phyloP scores from a whole-genome alignment of 257 asterid species.

The Schizonepeta tenuifolia region DNA sequence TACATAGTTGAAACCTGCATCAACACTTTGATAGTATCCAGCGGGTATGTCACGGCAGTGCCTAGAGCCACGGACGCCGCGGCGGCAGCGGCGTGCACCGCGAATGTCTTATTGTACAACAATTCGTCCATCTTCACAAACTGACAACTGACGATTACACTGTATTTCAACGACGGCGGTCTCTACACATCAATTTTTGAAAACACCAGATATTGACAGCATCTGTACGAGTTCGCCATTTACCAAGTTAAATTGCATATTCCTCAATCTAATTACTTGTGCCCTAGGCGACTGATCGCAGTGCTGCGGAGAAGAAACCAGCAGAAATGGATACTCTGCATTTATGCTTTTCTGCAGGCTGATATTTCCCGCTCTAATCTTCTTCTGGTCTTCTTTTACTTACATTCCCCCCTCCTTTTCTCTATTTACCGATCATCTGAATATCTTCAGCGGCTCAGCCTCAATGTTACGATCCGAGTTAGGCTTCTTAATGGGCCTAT shows the following conservation, averaged over 20 bases:
- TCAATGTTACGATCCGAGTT: background rate
- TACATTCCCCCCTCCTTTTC: background rate
- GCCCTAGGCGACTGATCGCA: constrained; percentile 26
- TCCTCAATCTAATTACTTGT: constrained; percentile 5
- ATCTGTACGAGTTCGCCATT: background rate
- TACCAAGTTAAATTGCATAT: background rate
- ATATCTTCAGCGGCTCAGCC: background rate
- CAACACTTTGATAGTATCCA: constrained; percentile 83
- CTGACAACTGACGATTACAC: background rate
- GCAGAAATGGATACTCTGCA: background rate
- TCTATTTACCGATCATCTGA: background rate
- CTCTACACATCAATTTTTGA: background rate
- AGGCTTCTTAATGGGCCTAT: constrained; percentile 4
- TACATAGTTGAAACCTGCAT: constrained; percentile 67
- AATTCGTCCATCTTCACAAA: constrained; percentile 65
- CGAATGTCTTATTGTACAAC: constrained; percentile 57
- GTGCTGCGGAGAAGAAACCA: background rate
- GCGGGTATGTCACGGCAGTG: constrained; percentile 69
- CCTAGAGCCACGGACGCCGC: constrained; percentile 67
- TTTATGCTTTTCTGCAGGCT: too few relatives aligned
- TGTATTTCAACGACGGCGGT: background rate
- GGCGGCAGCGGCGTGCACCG: constrained; percentile 72
- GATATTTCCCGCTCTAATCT: background rate
- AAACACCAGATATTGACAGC: background rate
- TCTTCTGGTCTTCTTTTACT: background rate